Evolutionary conservation across 2,329 filamentous ascomycete species (phyloP).

Genomic region (Verticillium dahliae): DNA sequence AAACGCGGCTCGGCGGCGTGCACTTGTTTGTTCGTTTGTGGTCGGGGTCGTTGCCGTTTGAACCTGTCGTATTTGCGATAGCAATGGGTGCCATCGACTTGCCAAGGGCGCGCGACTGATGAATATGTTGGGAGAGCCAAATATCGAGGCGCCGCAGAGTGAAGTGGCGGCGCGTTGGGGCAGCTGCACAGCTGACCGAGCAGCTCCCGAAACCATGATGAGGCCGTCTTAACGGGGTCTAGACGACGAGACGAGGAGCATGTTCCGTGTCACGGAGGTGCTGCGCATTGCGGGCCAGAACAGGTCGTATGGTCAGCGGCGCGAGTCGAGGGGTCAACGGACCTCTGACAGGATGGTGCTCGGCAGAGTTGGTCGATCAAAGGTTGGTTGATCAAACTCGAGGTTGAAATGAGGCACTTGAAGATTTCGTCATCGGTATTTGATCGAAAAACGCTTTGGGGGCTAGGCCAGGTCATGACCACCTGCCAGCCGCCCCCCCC

Average conservation of each 20-base stretch:
- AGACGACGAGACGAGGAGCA: background rate
- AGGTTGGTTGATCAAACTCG: background rate
- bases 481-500: no score
- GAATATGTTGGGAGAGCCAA: constrained; percentile 8
- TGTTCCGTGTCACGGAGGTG: background rate
- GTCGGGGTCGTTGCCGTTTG: background rate
- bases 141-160: background rate
- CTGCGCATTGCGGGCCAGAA: constrained; percentile 2
- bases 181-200: constrained; percentile 40
- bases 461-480: background rate
- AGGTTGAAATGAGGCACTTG: background rate
- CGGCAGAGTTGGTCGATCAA: background rate
- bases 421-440: background rate
- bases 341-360: background rate
- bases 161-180: constrained; percentile 34
- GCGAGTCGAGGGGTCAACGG: background rate
- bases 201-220: constrained; percentile 40
- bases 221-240: constrained; percentile 17
- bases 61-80: constrained; percentile 3
- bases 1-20: background rate
- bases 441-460: background rate
- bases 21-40: background rate
- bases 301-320: background rate
- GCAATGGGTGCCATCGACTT: constrained; percentile 3
- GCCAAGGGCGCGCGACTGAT: constrained; percentile 8